These are phyloP conservation scores for Rubroshorea leprosula DNA, from an alignment of 345 rosid species.

Conservation along the genomic window DNA sequence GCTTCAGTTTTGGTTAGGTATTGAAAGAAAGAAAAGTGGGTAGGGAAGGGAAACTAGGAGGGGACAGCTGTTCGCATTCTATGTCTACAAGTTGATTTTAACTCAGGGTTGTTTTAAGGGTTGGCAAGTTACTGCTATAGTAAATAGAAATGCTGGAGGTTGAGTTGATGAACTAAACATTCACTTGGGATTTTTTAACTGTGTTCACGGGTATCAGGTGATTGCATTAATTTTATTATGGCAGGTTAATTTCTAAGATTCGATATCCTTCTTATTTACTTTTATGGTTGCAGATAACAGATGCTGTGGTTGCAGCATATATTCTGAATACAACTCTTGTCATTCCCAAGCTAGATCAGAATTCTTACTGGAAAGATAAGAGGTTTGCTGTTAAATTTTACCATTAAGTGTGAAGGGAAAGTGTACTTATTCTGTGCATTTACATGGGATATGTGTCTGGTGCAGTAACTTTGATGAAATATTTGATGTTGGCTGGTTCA, in stretches of 20 bases:
- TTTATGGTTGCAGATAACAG: conserved; percentile 56
- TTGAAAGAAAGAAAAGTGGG: background rate
- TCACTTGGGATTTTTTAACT: background rate
- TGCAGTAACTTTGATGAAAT: conserved; percentile 80
- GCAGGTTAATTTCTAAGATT: too few species aligned
- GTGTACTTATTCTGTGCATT: background rate
- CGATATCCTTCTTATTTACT: background rate
- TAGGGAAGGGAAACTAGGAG: background rate
- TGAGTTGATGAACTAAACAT: background rate
- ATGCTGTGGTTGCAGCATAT: conserved; percentile 90
- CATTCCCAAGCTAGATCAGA: conserved; percentile 77
- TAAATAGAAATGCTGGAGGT: background rate
- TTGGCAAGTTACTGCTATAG: too few species aligned
- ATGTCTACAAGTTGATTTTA: background rate
- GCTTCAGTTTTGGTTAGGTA: conserved; percentile 4
- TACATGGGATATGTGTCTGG: conserved; percentile 18
- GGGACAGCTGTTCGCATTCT: background rate
- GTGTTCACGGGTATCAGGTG: background rate
- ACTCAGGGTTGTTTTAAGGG: too few species aligned
- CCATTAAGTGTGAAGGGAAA: background rate
- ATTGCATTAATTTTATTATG: background rate
- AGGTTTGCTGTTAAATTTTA: conserved; percentile 40
- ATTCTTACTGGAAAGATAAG: conserved; percentile 86
- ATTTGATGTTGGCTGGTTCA: conserved; percentile 78
- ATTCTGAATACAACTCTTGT: conserved; percentile 88